A percentile compares a stretch with the other conserved stretches of the same genome.
phyloP scores from a whole-genome alignment of 163 green algal genomes.

The Scenedesmus sp. region DNA sequence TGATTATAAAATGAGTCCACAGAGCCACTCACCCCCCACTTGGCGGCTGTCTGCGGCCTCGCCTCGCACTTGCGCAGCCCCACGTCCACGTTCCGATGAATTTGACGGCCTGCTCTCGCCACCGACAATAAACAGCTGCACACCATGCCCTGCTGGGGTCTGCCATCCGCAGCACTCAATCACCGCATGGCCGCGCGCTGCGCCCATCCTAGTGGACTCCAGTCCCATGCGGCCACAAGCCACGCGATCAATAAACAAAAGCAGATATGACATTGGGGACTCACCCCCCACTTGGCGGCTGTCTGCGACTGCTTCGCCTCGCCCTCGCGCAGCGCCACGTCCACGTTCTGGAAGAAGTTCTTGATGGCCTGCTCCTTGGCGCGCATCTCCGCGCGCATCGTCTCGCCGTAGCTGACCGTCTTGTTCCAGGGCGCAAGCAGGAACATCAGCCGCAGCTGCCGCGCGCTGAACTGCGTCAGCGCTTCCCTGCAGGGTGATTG shows the following conservation, averaged over 20 bases:
- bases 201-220: background rate
- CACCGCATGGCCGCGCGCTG: background rate
- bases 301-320: background rate
- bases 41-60: slow-evolving; percentile 11
- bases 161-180: no score
- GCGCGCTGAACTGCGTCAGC: slow-evolving; percentile 83
- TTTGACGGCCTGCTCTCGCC: slow-evolving; percentile 79
- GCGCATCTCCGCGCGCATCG: slow-evolving; percentile 76
- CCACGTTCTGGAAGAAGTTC: slow-evolving; percentile 97
- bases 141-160: no score
- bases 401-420: slow-evolving; percentile 75
- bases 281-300: slow-evolving; percentile 63
- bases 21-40: slow-evolving; percentile 61
- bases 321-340: slow-evolving; percentile 75
- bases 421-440: slow-evolving; percentile 92
- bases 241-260: background rate
- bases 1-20: no score
- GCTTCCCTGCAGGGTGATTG: slow-evolving; percentile 74
- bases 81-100: slow-evolving; percentile 96
- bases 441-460: slow-evolving; percentile 97
- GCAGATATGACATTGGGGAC: background rate
- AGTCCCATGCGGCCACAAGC: background rate
- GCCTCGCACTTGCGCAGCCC: slow-evolving; percentile 61
- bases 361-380: slow-evolving; percentile 85
- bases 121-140: no score